These are phyloP conservation scores for Lentinus polychrous DNA, from an alignment of 1,284 basidiomycete genomes.

Conservation along the genomic window DNA sequence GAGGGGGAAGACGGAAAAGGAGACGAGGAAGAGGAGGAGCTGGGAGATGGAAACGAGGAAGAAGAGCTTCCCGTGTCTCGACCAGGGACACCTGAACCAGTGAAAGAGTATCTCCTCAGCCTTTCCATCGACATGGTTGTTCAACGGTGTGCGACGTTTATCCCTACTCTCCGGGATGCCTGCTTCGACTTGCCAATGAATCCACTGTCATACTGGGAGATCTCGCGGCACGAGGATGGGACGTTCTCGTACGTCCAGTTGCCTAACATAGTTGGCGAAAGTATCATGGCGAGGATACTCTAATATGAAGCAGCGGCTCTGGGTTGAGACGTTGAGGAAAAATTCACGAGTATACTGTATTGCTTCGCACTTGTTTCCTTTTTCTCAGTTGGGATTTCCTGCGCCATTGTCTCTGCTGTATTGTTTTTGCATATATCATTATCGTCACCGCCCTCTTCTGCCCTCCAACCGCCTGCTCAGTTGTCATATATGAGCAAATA, in stretches of 20 bases:
- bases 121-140: neutral
- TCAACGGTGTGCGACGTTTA: neutral
- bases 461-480: too few species aligned
- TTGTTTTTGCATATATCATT: too few species aligned
- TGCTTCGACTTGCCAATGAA: neutral
- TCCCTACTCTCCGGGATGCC: neutral
- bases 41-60: neutral
- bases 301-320: neutral
- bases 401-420: too few species aligned
- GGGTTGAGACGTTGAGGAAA: too few species aligned
- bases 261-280: neutral
- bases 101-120: neutral
- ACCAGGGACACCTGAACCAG: neutral
- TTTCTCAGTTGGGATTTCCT: too few species aligned
- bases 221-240: neutral
- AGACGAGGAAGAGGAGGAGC: neutral
- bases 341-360: too few species aligned
- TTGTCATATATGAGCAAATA: too few species aligned
- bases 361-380: too few species aligned
- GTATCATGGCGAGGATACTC: neutral
- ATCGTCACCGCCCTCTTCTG: too few species aligned
- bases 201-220: neutral
- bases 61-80: neutral
- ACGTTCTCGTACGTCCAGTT: neutral
- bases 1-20: neutral